phyloP scores from a whole-genome alignment of 257 asterid genomes.

The Solanum okadae region DNA sequence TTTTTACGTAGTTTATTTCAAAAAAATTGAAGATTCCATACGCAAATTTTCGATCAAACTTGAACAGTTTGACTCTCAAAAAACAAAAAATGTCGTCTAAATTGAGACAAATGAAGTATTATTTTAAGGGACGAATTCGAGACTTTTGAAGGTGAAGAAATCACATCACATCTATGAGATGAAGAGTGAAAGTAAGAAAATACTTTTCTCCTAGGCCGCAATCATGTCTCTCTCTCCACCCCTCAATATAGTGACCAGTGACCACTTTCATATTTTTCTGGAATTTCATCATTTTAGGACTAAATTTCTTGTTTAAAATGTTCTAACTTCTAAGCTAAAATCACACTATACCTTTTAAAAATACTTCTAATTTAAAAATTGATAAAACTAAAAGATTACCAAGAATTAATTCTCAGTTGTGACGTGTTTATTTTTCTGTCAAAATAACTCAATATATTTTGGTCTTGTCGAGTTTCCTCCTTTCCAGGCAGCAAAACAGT shows the following conservation, averaged over 20 bases:
- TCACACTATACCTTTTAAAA: neutral
- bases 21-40: too few relatives aligned
- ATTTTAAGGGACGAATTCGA: neutral
- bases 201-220: too few relatives aligned
- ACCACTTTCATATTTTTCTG: neutral
- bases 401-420: neutral
- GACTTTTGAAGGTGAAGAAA: too few relatives aligned
- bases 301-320: neutral
- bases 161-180: neutral
- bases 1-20: too few relatives aligned
- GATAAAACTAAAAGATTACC: neutral
- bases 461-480: neutral
- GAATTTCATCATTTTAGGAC: neutral
- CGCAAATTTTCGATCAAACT: rapidly evolving
- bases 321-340: neutral
- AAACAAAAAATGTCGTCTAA: rapidly evolving
- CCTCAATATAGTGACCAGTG: neutral
- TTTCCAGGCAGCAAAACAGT: neutral
- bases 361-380: neutral
- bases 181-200: neutral
- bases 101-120: too few relatives aligned
- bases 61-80: too few relatives aligned
- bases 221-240: neutral
- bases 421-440: neutral
- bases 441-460: neutral